Evolutionary conservation across 2,329 filamentous ascomycete species (phyloP).

Genomic region (Apiospora aurea): DNA sequence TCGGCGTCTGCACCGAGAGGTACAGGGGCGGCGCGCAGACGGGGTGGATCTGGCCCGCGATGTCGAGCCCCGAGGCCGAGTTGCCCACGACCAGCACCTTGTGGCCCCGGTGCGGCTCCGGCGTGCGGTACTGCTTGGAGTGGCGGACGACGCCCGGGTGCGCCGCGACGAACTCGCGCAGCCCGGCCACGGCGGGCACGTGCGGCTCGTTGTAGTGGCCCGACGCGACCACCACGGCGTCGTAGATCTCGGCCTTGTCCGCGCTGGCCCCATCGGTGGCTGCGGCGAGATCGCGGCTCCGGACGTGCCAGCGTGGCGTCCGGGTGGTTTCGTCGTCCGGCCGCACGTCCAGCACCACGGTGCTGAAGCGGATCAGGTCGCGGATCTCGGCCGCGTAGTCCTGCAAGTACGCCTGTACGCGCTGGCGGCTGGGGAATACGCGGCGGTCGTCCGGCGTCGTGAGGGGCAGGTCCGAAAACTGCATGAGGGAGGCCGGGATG

Average conservation of each 20-base stretch:
- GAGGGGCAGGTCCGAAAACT: slow-evolving; percentile 75
- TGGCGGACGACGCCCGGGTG: slow-evolving; percentile 71
- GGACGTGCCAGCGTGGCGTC: slow-evolving; percentile 65
- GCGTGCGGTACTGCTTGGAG: slow-evolving; percentile 80
- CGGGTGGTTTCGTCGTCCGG: background rate
- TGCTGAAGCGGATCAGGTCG: slow-evolving; percentile 72
- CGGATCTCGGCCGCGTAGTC: slow-evolving; percentile 74
- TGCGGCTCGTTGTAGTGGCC: slow-evolving; percentile 77
- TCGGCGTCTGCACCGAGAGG: slow-evolving; percentile 65
- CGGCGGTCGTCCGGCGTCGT: slow-evolving; percentile 58
- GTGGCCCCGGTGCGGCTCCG: slow-evolving; percentile 67
- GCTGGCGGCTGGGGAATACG: slow-evolving; percentile 76
- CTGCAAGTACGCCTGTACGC: slow-evolving; percentile 77
- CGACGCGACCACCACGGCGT: slow-evolving; percentile 77
- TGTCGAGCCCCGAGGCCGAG: slow-evolving; percentile 83
- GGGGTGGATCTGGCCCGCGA: slow-evolving; percentile 75
- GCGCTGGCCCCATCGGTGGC: slow-evolving; percentile 40
- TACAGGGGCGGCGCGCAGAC: slow-evolving; percentile 68
- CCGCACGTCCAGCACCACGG: slow-evolving; percentile 67
- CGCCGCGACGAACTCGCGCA: slow-evolving; percentile 63
- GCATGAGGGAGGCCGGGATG: slow-evolving; percentile 83
- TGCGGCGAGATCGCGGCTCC: slow-evolving; percentile 55
- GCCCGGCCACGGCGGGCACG: slow-evolving; percentile 68
- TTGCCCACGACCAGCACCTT: slow-evolving; percentile 88
- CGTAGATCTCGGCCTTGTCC: slow-evolving; percentile 60